Conservation (phyloP, 1,284 basidiomycete species). For the Cryptococcus wingfieldii region DNA sequence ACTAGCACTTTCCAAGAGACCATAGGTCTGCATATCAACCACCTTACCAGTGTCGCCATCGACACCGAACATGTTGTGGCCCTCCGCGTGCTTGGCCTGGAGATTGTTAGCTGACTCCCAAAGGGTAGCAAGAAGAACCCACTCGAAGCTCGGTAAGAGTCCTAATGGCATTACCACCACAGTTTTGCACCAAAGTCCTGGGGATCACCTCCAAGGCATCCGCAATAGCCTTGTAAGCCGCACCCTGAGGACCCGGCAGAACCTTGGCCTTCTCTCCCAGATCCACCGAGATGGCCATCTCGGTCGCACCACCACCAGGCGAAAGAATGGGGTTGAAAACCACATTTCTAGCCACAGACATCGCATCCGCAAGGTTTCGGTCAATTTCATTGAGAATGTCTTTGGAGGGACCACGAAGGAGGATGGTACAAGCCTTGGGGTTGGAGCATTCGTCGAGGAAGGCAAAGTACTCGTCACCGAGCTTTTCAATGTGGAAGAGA, state of each 20-base stretch:
- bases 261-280: constrained; percentile 76
- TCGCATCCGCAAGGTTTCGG: constrained; percentile 94
- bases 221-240: constrained; percentile 85
- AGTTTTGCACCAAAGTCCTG: constrained; percentile 90
- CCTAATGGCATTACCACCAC: constrained; percentile 90
- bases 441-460: constrained; percentile 87
- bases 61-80: constrained; percentile 85
- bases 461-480: constrained; percentile 98
- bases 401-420: constrained; percentile 96
- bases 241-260: constrained; percentile 79
- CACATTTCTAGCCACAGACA: constrained; percentile 94
- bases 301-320: constrained; percentile 93
- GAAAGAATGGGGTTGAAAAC: constrained; percentile 90
- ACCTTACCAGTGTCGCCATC: constrained; percentile 94
- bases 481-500: constrained; percentile 92
- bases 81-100: constrained; percentile 90
- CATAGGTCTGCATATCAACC: constrained; percentile 91
- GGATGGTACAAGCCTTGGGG: constrained; percentile 98
- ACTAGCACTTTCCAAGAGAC: constrained; percentile 88
- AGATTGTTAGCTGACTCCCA: neutral
- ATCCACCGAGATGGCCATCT: constrained; percentile 94
- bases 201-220: constrained; percentile 98
- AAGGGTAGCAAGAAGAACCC: constrained; percentile 40
- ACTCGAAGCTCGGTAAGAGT: constrained; percentile 84
- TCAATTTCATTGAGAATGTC: constrained; percentile 98